Percentiles rank a stretch among this genome's conserved stretches.
phyloP scores from a whole-genome alignment of 1,284 basidiomycete species.

The Marasmius sp. region DNA sequence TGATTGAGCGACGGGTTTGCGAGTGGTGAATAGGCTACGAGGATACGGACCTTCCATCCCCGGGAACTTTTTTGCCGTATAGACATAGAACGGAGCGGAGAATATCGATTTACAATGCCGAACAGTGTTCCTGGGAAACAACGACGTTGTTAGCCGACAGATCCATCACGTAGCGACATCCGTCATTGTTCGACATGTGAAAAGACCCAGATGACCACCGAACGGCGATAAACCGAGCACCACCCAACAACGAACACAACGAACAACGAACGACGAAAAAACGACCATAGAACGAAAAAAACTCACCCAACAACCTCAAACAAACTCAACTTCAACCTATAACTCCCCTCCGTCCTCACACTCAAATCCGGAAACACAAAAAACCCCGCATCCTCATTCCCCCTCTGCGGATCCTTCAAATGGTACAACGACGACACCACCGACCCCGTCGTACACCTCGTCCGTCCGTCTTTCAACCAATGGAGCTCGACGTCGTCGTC shows the following conservation, averaged over 20 bases:
- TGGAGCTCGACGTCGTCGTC: constrained; percentile 92
- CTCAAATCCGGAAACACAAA: constrained; percentile 89
- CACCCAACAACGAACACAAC: constrained; percentile 1
- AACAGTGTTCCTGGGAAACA: constrained; percentile 68
- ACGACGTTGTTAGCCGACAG: too few relatives aligned
- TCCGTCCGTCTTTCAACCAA: constrained; percentile 91
- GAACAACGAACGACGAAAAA: neutral
- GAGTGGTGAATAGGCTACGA: constrained; percentile 5
- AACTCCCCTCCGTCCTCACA: constrained; percentile 86
- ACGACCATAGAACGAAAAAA: neutral
- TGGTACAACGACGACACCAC: constrained; percentile 95
- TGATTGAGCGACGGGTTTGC: too few relatives aligned
- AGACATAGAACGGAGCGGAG: constrained; percentile 86
- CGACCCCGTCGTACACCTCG: constrained; percentile 83
- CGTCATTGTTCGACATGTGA: neutral
- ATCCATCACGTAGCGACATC: constrained; percentile 1
- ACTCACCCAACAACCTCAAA: constrained; percentile 82
- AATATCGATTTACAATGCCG: constrained; percentile 88
- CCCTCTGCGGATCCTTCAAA: constrained; percentile 87
- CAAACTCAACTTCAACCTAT: constrained; percentile 84
- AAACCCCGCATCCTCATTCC: constrained; percentile 69
- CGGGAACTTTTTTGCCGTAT: constrained; percentile 93
- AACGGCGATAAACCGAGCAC: neutral
- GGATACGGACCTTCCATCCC: constrained; percentile 74
- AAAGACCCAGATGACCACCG: neutral